Base-by-base conservation (phyloP, 2,329 filamentous ascomycete species). In the Fusarium pseudonygamai region DNA sequence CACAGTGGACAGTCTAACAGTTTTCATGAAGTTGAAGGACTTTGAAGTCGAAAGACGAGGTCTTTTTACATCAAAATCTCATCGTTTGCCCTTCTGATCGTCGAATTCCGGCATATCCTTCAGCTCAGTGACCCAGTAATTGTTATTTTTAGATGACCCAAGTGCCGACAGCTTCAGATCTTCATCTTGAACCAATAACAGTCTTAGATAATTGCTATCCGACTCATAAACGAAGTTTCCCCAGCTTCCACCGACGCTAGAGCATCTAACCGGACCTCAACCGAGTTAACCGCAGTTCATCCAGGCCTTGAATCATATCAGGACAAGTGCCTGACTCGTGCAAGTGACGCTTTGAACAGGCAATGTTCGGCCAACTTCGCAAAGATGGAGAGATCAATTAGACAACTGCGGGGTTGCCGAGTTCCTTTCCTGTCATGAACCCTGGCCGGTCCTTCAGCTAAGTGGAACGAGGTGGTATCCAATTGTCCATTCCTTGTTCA, bases 381-480 rank as follows among this genome's bases (percentile, higher is more conserved):
- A 30, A 53, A 39, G 16, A 39, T 39, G 52, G 24, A 30, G 32
- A 59, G 26, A 46, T 32, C 18, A 36, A 39, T 40, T 46, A 45
- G 37, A 34, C 26, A 7, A 32, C 42, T 61, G 50, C 50, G 50
- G 50, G 59, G 59, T 45, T 42, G 13, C 30, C 50, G 45, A 37
- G 22, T n/a, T 34, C 20, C 13, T 28, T 26, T n/a, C 42, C 26
- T 39, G 52, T 26, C 42, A 16, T 14, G 14, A 4, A 46, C 16
- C 60, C 20, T 28, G 9, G 36, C 1, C 22, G 15, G 10, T 16
- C 24, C 5, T 6, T 55, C 64, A 68, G 64, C 65, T 55, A 63
- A 49, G 65, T 68, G 65, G 65, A 68, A 55, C 65, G 15, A 30
- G 10, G 46, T 62, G 26, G 14, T 20, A 62, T 43, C 7, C 11